Evolutionary conservation across 2,329 filamentous ascomycete genomes (phyloP).

Genomic region (Ophiostoma pallidulum): DNA sequence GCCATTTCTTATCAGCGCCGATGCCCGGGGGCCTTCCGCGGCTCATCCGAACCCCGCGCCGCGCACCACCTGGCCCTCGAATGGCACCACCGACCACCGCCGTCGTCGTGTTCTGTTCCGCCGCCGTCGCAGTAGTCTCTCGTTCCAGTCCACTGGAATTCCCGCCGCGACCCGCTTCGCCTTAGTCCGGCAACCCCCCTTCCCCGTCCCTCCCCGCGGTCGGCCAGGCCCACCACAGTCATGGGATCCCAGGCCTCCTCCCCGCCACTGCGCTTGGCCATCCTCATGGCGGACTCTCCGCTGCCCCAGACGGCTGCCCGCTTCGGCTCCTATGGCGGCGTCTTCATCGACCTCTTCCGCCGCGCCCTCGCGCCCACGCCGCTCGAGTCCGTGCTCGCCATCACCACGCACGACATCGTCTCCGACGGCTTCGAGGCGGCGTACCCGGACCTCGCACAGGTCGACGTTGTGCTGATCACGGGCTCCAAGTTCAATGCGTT

Average conservation of each 20-base stretch:
- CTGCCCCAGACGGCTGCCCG: conserved; percentile 51
- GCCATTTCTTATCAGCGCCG: no score
- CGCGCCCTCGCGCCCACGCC: conserved; percentile 39
- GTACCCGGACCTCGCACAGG: conserved; percentile 62
- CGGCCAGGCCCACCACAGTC: no score
- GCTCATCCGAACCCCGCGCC: no score
- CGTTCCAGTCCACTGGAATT: no score
- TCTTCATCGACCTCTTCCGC: conserved; percentile 54
- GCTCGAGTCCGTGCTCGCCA: conserved; percentile 39
- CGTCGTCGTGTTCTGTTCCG: no score
- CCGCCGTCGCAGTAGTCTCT: no score
- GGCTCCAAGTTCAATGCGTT: conserved; percentile 68
- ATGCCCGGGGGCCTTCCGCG: no score
- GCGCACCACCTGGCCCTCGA: no score
- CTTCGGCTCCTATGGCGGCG: conserved; percentile 63
- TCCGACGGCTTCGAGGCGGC: conserved; percentile 37
- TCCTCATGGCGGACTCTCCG: conserved; percentile 82
- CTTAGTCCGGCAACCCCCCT: neutral
- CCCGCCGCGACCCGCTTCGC: neutral
- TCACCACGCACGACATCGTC: conserved; percentile 65
- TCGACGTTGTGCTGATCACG: conserved; percentile 78
- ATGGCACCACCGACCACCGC: no score
- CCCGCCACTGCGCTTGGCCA: conserved; percentile 57
- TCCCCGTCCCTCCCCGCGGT: neutral
- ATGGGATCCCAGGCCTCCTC: conserved; percentile 20